Conservation (phyloP, 176 grass and related monocot species). For the Oryza glaberrima region DNA sequence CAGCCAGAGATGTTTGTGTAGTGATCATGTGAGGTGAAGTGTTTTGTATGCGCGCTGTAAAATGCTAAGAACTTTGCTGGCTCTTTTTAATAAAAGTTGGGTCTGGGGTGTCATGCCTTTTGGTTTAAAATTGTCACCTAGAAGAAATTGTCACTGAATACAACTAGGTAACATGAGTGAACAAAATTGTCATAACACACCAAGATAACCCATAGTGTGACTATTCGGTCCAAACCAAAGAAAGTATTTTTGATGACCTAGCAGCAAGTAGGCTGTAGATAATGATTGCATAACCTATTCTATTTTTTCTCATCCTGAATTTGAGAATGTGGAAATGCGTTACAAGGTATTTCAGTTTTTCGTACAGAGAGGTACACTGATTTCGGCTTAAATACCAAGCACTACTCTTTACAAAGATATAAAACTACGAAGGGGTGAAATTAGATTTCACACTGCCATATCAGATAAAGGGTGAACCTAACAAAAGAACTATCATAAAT, state of each 20-base stretch:
- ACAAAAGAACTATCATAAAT: conserved; percentile 1
- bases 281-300: conserved; percentile 13
- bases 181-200: conserved; percentile 3
- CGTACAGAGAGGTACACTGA: background rate
- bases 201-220: background rate
- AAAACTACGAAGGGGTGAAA: background rate
- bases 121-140: background rate
- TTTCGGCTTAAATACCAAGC: conserved; percentile 15
- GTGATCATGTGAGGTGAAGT: background rate
- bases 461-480: conserved; percentile 23
- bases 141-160: background rate
- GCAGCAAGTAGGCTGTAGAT: conserved; percentile 8
- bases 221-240: conserved; percentile 29
- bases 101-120: background rate
- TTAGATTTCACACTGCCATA: background rate
- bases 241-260: conserved; percentile 4
- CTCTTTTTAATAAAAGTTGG: background rate
- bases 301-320: background rate
- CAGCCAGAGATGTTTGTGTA: background rate
- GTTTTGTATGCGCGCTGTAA: background rate
- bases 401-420: background rate
- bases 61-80: background rate
- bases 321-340: background rate
- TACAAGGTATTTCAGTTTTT: background rate
- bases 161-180: background rate